Percentiles rank a stretch among this genome's conserved stretches.
phyloP scores from a whole-genome alignment of 1,284 basidiomycete species.

The Wolfiporia cocos region DNA sequence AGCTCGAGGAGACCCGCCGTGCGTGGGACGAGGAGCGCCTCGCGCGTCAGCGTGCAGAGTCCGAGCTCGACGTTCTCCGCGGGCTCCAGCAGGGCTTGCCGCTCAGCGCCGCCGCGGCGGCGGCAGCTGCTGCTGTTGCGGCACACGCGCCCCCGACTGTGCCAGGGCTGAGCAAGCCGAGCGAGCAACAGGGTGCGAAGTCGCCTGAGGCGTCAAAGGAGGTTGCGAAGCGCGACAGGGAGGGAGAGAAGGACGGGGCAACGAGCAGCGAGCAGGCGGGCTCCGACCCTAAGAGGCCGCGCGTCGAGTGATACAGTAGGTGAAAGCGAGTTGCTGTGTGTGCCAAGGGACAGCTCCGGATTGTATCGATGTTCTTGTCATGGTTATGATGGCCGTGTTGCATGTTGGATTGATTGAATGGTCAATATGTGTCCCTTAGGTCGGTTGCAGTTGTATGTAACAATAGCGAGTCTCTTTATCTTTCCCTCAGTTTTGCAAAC shows the following conservation, averaged over 20 bases:
- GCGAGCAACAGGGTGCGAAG: not conserved
- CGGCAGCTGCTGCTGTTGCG: slow-evolving; percentile 6
- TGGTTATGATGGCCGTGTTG: no score
- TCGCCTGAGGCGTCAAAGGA: slow-evolving; percentile 10
- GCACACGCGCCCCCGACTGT: not conserved
- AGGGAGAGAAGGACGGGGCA: slow-evolving; percentile 11
- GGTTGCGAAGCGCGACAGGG: slow-evolving; percentile 17
- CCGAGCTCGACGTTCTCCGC: slow-evolving; percentile 49
- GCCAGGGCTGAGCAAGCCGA: not conserved
- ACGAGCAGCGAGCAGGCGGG: slow-evolving; percentile 12
- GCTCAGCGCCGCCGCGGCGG: slow-evolving; percentile 9
- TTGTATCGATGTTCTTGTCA: no score
- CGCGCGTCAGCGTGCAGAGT: slow-evolving; percentile 49
- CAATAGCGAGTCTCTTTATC: no score
- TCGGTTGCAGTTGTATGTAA: no score
- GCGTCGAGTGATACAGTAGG: slow-evolving; percentile 24
- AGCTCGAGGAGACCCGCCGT: slow-evolving; percentile 70
- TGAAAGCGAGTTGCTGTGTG: no score
- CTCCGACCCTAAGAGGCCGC: slow-evolving; percentile 23
- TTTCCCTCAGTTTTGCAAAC: no score
- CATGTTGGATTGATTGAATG: no score
- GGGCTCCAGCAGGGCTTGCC: slow-evolving; percentile 21
- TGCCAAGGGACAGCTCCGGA: no score
- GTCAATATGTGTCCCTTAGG: no score
- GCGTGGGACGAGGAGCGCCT: slow-evolving; percentile 69